phyloP scores from a whole-genome alignment of 129 eudicot species.

The Saposhnikovia divaricata region DNA sequence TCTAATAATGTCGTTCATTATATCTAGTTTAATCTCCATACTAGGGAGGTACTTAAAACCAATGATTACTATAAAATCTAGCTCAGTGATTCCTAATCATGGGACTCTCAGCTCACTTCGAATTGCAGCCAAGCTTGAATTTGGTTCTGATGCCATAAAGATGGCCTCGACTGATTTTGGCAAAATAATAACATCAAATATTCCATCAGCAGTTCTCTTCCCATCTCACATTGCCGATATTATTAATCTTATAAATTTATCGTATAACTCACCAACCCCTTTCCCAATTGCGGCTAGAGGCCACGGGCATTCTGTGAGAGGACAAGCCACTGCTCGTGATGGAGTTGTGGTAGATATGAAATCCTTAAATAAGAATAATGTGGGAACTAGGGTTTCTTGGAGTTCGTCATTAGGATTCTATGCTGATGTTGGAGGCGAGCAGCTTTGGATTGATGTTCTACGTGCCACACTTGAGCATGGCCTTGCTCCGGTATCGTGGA shows the following conservation, averaged over 20 bases:
- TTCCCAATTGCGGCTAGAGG: conserved; percentile 62
- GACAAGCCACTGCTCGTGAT: conserved; percentile 65
- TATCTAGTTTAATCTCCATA: conserved; percentile 24
- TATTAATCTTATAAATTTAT: conserved; percentile 34
- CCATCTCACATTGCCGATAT: conserved; percentile 56
- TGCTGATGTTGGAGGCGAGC: conserved; percentile 77
- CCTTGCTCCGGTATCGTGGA: conserved; percentile 83
- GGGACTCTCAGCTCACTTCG: conserved; percentile 26
- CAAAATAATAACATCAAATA: conserved; percentile 25
- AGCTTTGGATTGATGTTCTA: conserved; percentile 78
- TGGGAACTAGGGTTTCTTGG: conserved; percentile 45
- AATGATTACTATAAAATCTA: conserved; percentile 12
- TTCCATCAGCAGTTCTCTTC: conserved; percentile 56
- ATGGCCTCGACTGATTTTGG: conserved; percentile 71
- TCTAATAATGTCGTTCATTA: conserved; percentile 20
- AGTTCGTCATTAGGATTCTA: conserved; percentile 44
- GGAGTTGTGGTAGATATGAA: conserved; percentile 82
- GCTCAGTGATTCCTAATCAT: conserved; percentile 19
- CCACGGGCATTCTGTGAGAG: conserved; percentile 70
- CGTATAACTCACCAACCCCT: conserved; percentile 39
- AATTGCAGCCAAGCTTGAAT: conserved; percentile 24
- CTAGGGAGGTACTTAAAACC: conserved; percentile 28
- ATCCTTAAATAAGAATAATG: conserved; percentile 14
- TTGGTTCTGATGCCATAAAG: conserved; percentile 28
- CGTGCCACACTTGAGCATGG: conserved; percentile 42